A percentile compares a stretch with the other conserved stretches of the same genome.
Conservation (phyloP, 2,329 filamentous ascomycete genomes). For the Alternaria incomplexa region DNA sequence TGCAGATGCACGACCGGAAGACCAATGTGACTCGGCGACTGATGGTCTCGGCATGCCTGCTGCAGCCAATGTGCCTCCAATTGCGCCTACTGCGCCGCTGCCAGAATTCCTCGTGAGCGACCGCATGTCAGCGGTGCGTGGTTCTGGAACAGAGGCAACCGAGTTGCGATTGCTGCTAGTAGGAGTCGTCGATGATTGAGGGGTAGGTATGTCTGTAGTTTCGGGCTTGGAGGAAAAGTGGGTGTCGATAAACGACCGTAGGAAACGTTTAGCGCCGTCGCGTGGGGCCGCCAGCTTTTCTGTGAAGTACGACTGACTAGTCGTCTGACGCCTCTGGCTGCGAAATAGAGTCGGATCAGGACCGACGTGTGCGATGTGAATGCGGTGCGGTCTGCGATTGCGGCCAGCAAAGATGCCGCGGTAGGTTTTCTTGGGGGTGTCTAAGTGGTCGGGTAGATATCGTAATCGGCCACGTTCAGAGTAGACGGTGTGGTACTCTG, state of each 20-base stretch:
- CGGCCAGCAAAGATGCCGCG: conserved; percentile 56
- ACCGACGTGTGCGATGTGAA: conserved; percentile 60
- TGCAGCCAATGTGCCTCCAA: conserved; percentile 41
- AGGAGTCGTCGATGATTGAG: conserved; percentile 34
- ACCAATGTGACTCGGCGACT: conserved; percentile 49
- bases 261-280: conserved; percentile 57
- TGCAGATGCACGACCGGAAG: conserved; percentile 41
- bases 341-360: conserved; percentile 47
- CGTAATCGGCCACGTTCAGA: conserved; percentile 47
- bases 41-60: conserved; percentile 50
- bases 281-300: conserved; percentile 59
- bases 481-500: conserved; percentile 48
- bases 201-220: conserved; percentile 26
- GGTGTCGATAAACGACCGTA: conserved; percentile 54
- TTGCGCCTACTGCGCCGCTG: conserved; percentile 38
- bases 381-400: conserved; percentile 61
- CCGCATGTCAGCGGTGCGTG: conserved; percentile 47
- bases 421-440: conserved; percentile 30
- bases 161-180: conserved; percentile 33
- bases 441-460: conserved; percentile 46
- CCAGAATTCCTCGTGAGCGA: conserved; percentile 47
- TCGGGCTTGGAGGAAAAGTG: conserved; percentile 35
- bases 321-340: conserved; percentile 37
- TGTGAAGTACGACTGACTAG: conserved; percentile 45
- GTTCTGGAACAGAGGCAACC: conserved; percentile 34